phyloP scores from a whole-genome alignment of 495 filamentous ascomycete genomes.

The Aspergillus ellipticus region DNA sequence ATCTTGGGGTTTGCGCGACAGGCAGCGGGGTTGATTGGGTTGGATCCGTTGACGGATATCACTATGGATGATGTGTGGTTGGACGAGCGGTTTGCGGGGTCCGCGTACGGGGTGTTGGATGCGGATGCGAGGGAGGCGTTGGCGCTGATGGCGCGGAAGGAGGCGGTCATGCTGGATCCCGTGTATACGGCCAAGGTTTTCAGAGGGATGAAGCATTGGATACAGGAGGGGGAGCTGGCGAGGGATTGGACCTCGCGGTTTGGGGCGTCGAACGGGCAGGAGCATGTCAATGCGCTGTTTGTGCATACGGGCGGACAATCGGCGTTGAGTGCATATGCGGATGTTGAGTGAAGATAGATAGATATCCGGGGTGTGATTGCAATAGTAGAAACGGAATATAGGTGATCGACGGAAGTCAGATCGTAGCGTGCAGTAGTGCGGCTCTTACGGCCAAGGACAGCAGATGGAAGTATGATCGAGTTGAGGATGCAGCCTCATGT shows the following conservation, averaged over 20 bases:
- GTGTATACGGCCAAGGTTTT: conserved; percentile 40
- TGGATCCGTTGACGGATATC: conserved; percentile 24
- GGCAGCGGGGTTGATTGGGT: conserved; percentile 27
- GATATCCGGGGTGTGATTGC: not conserved
- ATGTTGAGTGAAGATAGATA: conserved; percentile 14
- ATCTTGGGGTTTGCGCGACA: conserved; percentile 31
- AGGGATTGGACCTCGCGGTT: conserved; percentile 6
- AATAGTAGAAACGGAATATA: no score
- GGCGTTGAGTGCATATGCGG: conserved; percentile 32
- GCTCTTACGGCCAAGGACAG: not conserved
- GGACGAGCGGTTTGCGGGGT: conserved; percentile 34
- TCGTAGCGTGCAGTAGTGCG: no score
- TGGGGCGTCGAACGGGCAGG: not conserved
- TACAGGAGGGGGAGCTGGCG: conserved; percentile 21
- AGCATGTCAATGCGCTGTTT: conserved; percentile 33
- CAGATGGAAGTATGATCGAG: not conserved
- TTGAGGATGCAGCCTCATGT: no score
- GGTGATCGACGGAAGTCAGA: no score
- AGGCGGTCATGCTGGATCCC: conserved; percentile 33
- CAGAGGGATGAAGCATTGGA: conserved; percentile 30
- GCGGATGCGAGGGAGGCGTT: conserved; percentile 19
- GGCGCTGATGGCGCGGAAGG: conserved; percentile 24
- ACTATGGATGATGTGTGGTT: conserved; percentile 29
- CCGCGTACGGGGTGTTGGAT: conserved; percentile 34
- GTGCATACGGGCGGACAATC: conserved; percentile 43